Percentiles rank a stretch among this genome's conserved stretches.
phyloP scores from a whole-genome alignment of 305 asterid genomes.

The Solanum hybrid region DNA sequence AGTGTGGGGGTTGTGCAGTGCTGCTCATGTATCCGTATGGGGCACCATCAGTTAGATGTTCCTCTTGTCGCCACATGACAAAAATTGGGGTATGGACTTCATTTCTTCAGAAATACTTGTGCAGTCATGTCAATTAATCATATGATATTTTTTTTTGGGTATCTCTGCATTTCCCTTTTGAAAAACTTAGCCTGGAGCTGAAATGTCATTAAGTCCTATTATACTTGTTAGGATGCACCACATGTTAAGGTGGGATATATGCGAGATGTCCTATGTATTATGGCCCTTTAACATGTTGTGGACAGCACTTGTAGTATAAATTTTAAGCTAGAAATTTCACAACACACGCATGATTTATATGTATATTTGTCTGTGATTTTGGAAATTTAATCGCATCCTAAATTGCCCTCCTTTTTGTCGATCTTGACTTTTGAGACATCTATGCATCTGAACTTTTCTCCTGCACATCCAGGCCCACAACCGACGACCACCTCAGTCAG shows the following conservation, averaged over 20 bases:
- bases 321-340: neutral
- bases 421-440: neutral
- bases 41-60: constrained; percentile 70
- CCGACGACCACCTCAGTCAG: constrained; percentile 67
- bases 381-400: neutral
- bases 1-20: constrained; percentile 64
- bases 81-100: constrained; percentile 60
- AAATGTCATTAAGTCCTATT: neutral
- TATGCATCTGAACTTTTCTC: neutral
- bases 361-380: neutral
- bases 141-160: no score
- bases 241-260: neutral
- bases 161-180: neutral
- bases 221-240: neutral
- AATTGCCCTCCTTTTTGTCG: neutral
- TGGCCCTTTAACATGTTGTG: neutral
- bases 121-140: neutral
- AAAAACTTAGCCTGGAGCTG: neutral
- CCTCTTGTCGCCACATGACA: constrained; percentile 63
- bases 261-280: neutral
- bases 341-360: neutral
- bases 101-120: constrained; percentile 4
- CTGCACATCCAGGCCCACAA: constrained; percentile 52
- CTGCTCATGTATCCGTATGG: constrained; percentile 85
- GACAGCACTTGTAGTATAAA: neutral